Percentiles rank a stretch among this genome's conserved stretches.
These are phyloP conservation scores for Pseudopithomyces chartarum DNA, from an alignment of 2,329 filamentous ascomycete genomes.

Conservation along the genomic window DNA sequence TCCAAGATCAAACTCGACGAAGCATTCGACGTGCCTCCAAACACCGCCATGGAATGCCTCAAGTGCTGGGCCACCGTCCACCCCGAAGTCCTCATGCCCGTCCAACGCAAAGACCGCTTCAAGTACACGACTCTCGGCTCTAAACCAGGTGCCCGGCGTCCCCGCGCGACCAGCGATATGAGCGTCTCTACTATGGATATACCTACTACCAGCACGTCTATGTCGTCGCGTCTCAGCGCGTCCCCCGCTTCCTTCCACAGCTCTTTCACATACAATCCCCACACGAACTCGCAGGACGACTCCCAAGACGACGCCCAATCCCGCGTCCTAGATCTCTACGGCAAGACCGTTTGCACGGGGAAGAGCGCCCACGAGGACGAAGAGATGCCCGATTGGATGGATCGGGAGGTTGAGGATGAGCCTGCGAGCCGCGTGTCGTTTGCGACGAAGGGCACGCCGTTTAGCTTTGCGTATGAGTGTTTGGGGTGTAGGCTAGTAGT, in stretches of 20 bases:
- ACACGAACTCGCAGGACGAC: not conserved
- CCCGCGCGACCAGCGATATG: too few species aligned
- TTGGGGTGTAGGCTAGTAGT: conserved; percentile 25
- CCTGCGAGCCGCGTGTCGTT: not conserved
- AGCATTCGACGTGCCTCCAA: conserved; percentile 7
- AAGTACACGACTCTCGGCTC: too few species aligned
- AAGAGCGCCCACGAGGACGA: conserved; percentile 2
- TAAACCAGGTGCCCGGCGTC: too few species aligned
- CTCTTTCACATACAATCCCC: not conserved
- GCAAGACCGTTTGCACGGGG: conserved; percentile 16
- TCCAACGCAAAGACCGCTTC: too few species aligned
- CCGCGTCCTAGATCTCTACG: conserved; percentile 25
- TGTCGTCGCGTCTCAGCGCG: not conserved
- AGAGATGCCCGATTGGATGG: not conserved
- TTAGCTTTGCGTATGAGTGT: conserved; percentile 35
- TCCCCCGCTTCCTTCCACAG: not conserved
- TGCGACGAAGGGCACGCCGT: conserved; percentile 2
- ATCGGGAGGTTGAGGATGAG: not conserved
- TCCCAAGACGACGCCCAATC: too few species aligned
- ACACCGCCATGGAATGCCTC: conserved; percentile 33
- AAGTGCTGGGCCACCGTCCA: conserved; percentile 34
- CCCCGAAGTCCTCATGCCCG: conserved; percentile 26
- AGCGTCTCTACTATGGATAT: not conserved
- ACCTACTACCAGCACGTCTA: not conserved
- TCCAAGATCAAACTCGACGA: conserved; percentile 20